Evolutionary conservation across 1,284 basidiomycete species (phyloP).

Genomic region (Tilletia walkeri): DNA sequence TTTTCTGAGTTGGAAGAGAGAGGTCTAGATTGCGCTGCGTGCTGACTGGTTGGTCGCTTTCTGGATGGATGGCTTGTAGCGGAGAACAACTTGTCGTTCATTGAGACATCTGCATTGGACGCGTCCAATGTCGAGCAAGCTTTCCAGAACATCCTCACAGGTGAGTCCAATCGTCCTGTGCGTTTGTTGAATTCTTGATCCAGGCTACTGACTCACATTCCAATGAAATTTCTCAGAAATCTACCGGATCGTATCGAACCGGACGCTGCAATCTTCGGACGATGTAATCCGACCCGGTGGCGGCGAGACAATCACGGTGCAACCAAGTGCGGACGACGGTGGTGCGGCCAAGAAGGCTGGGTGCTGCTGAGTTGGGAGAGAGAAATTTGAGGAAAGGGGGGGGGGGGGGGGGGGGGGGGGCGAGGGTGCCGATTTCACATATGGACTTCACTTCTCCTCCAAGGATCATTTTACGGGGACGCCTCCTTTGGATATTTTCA

Average conservation of each 20-base stretch:
- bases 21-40: background rate
- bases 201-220: background rate
- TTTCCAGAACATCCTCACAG: constrained; percentile 94
- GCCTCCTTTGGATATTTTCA: background rate
- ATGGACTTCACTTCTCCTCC: background rate
- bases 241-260: constrained; percentile 56
- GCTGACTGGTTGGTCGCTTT: background rate
- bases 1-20: no score
- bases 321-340: constrained; percentile 53
- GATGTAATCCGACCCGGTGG: constrained; percentile 55
- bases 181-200: background rate
- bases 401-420: background rate
- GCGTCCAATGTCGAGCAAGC: constrained; percentile 90
- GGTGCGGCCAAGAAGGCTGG: constrained; percentile 54
- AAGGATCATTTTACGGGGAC: background rate
- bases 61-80: constrained; percentile 55
- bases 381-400: background rate
- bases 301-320: constrained; percentile 56
- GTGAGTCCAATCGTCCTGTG: constrained; percentile 63
- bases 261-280: constrained; percentile 55
- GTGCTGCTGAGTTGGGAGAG: constrained; percentile 41
- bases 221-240: constrained; percentile 36
- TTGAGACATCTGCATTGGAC: constrained; percentile 99
- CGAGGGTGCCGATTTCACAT: background rate
- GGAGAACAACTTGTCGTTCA: constrained; percentile 79